phyloP scores from a whole-genome alignment of 345 rosid genomes.

The Gossypium stocksii region DNA sequence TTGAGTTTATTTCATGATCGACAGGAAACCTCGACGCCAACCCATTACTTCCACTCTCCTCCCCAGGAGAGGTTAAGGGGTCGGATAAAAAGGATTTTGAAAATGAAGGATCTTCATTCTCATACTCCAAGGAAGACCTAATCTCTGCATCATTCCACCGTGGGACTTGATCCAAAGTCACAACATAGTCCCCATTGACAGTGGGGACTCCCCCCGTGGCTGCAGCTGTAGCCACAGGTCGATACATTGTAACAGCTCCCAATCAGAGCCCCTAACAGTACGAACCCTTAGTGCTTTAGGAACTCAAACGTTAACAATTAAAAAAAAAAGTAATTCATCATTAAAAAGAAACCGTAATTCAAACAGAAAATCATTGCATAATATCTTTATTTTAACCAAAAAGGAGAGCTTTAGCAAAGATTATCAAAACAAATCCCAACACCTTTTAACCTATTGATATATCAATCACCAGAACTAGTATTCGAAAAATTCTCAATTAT shows the following conservation, averaged over 20 bases:
- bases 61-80: constrained; percentile 60
- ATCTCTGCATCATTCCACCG: constrained; percentile 87
- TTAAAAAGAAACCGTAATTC: constrained; percentile 6
- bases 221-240: constrained; percentile 52
- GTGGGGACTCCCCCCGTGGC: constrained; percentile 49
- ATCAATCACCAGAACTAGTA: neutral
- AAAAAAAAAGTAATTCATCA: constrained; percentile 12
- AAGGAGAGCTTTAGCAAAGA: neutral
- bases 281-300: neutral
- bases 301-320: constrained; percentile 17
- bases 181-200: constrained; percentile 56
- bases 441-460: neutral
- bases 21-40: constrained; percentile 77
- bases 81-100: constrained; percentile 59
- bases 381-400: neutral
- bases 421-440: neutral
- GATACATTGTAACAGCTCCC: constrained; percentile 51
- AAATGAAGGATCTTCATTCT: constrained; percentile 55
- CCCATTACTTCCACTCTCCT: constrained; percentile 49
- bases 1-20: constrained; percentile 76
- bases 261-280: constrained; percentile 16
- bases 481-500: neutral
- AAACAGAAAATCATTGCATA: neutral
- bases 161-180: constrained; percentile 85
- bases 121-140: constrained; percentile 47